These are phyloP conservation scores for Elongisporangium anandrum DNA, from an alignment of 352 stramenopile genomes.

Conservation along the genomic window DNA sequence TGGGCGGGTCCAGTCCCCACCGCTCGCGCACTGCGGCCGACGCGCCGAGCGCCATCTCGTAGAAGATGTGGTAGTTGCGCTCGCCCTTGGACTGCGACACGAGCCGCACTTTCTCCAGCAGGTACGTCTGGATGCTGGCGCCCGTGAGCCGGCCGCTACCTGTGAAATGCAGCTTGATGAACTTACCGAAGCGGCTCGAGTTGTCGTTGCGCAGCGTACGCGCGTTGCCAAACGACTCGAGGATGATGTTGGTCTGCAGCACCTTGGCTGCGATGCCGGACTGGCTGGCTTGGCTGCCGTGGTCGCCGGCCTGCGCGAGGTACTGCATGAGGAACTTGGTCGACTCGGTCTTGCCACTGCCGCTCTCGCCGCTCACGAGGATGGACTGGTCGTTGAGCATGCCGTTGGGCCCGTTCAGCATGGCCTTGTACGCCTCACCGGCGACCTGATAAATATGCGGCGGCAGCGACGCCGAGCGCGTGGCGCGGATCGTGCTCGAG, in stretches of 20 bases:
- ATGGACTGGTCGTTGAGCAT: constrained; percentile 75
- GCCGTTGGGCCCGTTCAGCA: constrained; percentile 60
- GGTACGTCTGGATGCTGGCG: constrained; percentile 90
- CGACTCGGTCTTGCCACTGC: constrained; percentile 86
- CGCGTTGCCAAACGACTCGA: constrained; percentile 89
- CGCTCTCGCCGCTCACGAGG: constrained; percentile 82
- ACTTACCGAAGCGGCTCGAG: constrained; percentile 91
- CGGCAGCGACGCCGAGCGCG: constrained; percentile 27
- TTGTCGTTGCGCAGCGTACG: constrained; percentile 88
- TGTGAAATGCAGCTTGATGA: constrained; percentile 90
- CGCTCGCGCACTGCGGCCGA: constrained; percentile 39
- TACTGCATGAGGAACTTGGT: constrained; percentile 90
- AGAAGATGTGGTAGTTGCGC: constrained; percentile 88
- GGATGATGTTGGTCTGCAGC: constrained; percentile 85
- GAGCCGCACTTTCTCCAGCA: constrained; percentile 93
- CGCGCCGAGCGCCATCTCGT: constrained; percentile 72
- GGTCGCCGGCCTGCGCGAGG: constrained; percentile 65
- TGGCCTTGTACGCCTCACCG: constrained; percentile 74
- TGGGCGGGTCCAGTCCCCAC: constrained; percentile 62
- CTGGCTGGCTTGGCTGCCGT: constrained; percentile 46
- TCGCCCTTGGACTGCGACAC: constrained; percentile 80
- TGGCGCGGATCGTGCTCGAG: constrained; percentile 20
- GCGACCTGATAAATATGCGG: constrained; percentile 87
- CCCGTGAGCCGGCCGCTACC: constrained; percentile 64
- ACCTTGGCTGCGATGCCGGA: constrained; percentile 86